Evolutionary conservation across 1,139 yeast species (phyloP), one percentile per base, ranked within the genome.

Genomic region (Taphrina pruni): DNA sequence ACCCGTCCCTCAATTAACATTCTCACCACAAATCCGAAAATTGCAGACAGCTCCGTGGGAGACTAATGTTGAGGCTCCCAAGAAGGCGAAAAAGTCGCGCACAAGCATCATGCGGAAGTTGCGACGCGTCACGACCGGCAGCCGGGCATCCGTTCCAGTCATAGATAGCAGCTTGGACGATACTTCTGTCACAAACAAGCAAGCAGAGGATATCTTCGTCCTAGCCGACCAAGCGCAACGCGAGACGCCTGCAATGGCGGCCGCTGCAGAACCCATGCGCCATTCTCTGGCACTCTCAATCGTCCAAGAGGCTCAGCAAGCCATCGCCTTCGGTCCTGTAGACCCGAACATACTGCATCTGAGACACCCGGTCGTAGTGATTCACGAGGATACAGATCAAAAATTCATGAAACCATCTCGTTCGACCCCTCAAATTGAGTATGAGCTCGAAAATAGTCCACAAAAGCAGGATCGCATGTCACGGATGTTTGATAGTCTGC

Each of bases 401-500:
- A 45, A 6, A 14, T 11, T 9, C 41, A 58, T 58, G 62, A 58
- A 58, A 35, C 62, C 62, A 5, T 58, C 62, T 9, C 51, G 39
- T n/a, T 58, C 62, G 39, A 58, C 62, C 4, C 62, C 62, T 14
- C 62, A 58, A 32, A 58, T 58, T 20, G 38, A 43, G 32, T 58
- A 58, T 20, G 62, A 58, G 21, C 21, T 58, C 43, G 54, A 50
- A 12, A 9, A 48, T 7, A 17, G 43, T 17, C 51, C 58, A 21
- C 35, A 50, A 14, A 36, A 39, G 39, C 36, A 60, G 38, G 65
- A 60, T 21, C 45, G 65, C 17, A 60, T 60, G 56, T 60, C 65
- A 17, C 56, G 56, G n/a, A 60, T 51, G 57, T 60, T 60, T 50
- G 58, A 60, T 36, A 17, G 48, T 6, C 65, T 51, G n/a, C 65